phyloP scores from a whole-genome alignment of 768 basidiomycete species.

The Termitomyces sp. region DNA sequence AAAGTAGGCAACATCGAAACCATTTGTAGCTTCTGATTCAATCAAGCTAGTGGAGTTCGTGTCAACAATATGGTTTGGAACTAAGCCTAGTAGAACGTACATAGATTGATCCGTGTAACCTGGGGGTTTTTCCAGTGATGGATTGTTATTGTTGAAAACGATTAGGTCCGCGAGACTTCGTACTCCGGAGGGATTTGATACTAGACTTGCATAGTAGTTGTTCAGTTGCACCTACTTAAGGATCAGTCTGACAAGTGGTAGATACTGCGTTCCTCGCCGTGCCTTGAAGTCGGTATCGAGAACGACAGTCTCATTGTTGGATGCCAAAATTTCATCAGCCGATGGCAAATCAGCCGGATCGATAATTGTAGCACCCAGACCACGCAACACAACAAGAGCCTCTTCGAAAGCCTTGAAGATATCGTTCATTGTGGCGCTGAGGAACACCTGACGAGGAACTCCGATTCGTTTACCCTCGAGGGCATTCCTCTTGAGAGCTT shows the following conservation, averaged over 20 bases:
- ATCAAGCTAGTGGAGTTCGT: conserved; percentile 27
- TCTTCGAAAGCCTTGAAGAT: conserved; percentile 36
- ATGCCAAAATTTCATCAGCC: conserved; percentile 43
- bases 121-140: conserved; percentile 42
- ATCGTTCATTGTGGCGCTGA: conserved; percentile 32
- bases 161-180: conserved; percentile 55
- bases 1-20: conserved; percentile 41
- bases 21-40: conserved; percentile 33
- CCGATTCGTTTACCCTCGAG: conserved; percentile 52
- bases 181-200: conserved; percentile 54
- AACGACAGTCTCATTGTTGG: conserved; percentile 54
- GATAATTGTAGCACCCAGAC: conserved; percentile 48
- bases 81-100: conserved; percentile 19
- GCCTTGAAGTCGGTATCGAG: conserved; percentile 61
- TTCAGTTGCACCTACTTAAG: conserved; percentile 46
- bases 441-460: conserved; percentile 42
- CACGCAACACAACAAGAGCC: conserved; percentile 32
- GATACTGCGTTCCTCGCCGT: background rate
- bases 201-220: conserved; percentile 41
- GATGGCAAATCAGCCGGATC: conserved; percentile 63
- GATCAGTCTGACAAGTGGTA: background rate
- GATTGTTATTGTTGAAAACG: conserved; percentile 49
- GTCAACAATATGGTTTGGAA: background rate
- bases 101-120: conserved; percentile 35
- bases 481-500: conserved; percentile 45